Percentiles rank a stretch among this genome's conserved stretches.
Conservation (phyloP, 768 basidiomycete genomes). For the Leccinum subgranulosum region DNA sequence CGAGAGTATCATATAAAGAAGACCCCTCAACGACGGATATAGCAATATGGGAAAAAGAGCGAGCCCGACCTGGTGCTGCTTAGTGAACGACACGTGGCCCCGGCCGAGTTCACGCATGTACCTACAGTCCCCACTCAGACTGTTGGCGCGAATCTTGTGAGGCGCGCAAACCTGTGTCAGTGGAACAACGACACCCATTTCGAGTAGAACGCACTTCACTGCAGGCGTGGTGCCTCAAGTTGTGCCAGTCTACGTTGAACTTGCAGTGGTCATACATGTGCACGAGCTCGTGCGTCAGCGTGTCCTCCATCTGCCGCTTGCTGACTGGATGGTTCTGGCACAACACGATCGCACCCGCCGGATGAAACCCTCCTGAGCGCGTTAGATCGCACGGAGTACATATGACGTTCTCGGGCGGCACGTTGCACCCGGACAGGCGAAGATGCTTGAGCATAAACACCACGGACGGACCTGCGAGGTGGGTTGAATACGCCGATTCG, state of each 20-base stretch:
- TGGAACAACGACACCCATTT: not conserved
- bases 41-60: slow-evolving; percentile 2
- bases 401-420: slow-evolving; percentile 69
- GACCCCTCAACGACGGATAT: slow-evolving; percentile 11
- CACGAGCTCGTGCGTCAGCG: slow-evolving; percentile 88
- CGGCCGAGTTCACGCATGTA: slow-evolving; percentile 79
- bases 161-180: not conserved
- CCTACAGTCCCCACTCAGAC: slow-evolving; percentile 88
- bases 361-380: slow-evolving; percentile 81
- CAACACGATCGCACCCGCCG: slow-evolving; percentile 74
- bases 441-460: slow-evolving; percentile 93
- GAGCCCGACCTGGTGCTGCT: slow-evolving; percentile 84
- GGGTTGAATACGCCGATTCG: not conserved
- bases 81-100: slow-evolving; percentile 77
- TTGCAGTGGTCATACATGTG: slow-evolving; percentile 95
- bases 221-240: slow-evolving; percentile 93
- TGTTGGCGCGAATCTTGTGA: slow-evolving; percentile 89
- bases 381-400: slow-evolving; percentile 81
- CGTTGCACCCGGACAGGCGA: slow-evolving; percentile 65
- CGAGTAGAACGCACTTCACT: slow-evolving; percentile 68
- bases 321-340: slow-evolving; percentile 82
- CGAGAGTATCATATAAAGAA: slow-evolving; percentile 1
- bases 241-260: slow-evolving; percentile 90
- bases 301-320: slow-evolving; percentile 89
- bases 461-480: slow-evolving; percentile 67